Percentiles rank a stretch among this genome's conserved stretches.
Conservation (phyloP, 1,284 basidiomycete species). For the Sphaerobolus stellatus region DNA sequence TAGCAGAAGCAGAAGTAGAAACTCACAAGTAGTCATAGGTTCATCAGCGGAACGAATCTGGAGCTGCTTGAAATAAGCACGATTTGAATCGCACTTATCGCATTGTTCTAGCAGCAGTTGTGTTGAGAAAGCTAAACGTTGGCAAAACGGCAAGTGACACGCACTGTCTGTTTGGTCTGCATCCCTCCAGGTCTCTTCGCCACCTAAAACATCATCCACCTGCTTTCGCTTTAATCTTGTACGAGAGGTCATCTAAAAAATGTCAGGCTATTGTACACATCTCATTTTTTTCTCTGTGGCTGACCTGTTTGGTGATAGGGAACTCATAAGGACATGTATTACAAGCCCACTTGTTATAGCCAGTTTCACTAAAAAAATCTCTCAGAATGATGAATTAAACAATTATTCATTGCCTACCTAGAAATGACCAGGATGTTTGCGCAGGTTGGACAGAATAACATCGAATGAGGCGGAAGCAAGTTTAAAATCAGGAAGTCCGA, state of each 20-base stretch:
- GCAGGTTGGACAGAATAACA: conserved; percentile 96
- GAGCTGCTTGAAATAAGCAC: conserved; percentile 94
- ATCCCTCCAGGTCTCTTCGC: conserved; percentile 93
- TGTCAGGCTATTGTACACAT: not conserved
- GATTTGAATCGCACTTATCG: conserved; percentile 85
- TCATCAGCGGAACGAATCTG: conserved; percentile 97
- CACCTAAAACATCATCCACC: conserved; percentile 92
- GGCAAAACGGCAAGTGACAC: conserved; percentile 21
- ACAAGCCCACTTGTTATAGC: conserved; percentile 89
- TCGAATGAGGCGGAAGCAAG: not conserved
- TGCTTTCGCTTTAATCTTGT: conserved; percentile 82
- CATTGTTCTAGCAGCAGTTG: conserved; percentile 60
- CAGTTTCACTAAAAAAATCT: conserved; percentile 47
- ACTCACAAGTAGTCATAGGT: conserved; percentile 94
- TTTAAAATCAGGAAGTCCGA: not conserved
- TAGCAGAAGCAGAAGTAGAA: conserved; percentile 13
- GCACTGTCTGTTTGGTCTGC: conserved; percentile 85
- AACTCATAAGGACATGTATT: conserved; percentile 96
- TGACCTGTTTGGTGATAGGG: conserved; percentile 74
- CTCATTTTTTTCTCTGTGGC: not conserved
- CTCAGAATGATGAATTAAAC: not conserved
- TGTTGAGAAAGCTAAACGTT: not conserved
- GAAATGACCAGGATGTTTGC: conserved; percentile 88
- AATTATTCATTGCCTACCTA: conserved; percentile 12
- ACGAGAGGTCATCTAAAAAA: conserved; percentile 77